phyloP scores from a whole-genome alignment of 495 filamentous ascomycete genomes.

The Neurospora sp. region DNA sequence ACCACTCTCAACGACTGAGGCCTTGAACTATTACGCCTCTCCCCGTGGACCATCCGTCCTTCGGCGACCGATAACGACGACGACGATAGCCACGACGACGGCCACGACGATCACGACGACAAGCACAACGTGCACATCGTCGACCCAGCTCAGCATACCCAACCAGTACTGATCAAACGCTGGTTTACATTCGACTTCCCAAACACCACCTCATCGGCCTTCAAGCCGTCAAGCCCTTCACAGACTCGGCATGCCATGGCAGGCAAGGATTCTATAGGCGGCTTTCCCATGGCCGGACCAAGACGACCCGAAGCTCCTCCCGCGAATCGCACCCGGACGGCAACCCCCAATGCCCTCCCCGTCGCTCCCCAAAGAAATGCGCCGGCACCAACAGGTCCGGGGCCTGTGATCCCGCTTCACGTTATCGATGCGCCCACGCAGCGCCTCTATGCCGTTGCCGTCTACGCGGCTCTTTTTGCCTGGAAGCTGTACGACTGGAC shows the following conservation, averaged over 20 bases:
- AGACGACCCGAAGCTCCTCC: slow-evolving; percentile 6
- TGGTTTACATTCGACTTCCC: slow-evolving; percentile 1
- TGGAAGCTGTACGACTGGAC: slow-evolving; percentile 83
- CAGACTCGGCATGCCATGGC: slow-evolving; percentile 37
- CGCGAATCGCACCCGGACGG: neutral
- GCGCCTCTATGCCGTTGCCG: slow-evolving; percentile 67
- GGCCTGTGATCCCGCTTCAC: slow-evolving; percentile 62
- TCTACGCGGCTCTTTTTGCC: slow-evolving; percentile 61
- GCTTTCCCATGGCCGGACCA: slow-evolving; percentile 25
- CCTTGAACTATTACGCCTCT: neutral
- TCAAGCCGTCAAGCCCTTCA: slow-evolving; percentile 5
- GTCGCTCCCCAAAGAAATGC: slow-evolving; percentile 25
- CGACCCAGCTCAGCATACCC: neutral
- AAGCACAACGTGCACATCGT: neutral
- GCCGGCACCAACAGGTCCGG: slow-evolving; percentile 11
- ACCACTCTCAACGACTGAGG: neutral
- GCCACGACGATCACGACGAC: neutral
- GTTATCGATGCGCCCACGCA: slow-evolving; percentile 82
- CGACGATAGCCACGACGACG: neutral
- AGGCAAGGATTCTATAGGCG: slow-evolving; percentile 28
- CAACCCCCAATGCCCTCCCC: slow-evolving; percentile 18
- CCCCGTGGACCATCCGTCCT: neutral
- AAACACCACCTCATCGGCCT: neutral
- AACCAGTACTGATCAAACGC: neutral
- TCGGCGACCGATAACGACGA: neutral